A percentile compares a stretch with the other conserved stretches of the same genome.
Conservation (phyloP, 805 yeast genomes). For the Candida sakaeoensis region DNA sequence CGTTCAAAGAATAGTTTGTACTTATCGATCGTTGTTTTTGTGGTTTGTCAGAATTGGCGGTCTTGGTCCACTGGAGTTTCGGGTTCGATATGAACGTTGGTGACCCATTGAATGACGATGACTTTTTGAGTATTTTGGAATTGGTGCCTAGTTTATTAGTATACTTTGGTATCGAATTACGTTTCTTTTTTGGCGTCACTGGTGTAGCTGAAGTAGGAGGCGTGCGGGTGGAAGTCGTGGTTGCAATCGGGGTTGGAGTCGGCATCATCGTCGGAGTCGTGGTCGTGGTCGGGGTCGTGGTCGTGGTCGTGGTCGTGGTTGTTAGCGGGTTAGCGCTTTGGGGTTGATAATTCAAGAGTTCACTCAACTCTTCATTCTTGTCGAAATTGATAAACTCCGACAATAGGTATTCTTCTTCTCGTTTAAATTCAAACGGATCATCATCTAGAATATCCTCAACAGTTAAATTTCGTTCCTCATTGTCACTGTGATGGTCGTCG, state of each 20-base stretch:
- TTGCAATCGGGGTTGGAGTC: too few species aligned
- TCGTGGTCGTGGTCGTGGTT: neutral
- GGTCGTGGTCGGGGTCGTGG: too few species aligned
- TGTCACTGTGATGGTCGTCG: neutral
- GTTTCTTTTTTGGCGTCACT: constrained; percentile 7
- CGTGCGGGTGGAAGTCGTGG: too few species aligned
- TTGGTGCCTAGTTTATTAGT: constrained; percentile 4
- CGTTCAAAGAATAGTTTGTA: constrained; percentile 5
- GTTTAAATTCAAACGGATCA: constrained; percentile 13
- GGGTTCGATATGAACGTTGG: constrained; percentile 9
- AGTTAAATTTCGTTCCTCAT: constrained; percentile 8
- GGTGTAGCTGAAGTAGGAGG: neutral
- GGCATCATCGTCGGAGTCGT: too few species aligned
- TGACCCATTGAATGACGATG: constrained; percentile 13
- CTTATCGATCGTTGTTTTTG: constrained; percentile 1
- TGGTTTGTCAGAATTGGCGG: neutral
- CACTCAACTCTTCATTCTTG: constrained; percentile 3
- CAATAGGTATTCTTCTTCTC: constrained; percentile 6
- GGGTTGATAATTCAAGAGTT: neutral
- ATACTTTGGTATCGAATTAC: constrained; percentile 5
- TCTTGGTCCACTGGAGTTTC: constrained; percentile 9
- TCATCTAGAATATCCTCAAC: constrained; percentile 15
- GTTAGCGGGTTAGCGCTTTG: neutral
- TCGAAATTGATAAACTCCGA: constrained; percentile 13
- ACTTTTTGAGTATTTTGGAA: constrained; percentile 11